A percentile compares a stretch with the other conserved stretches of the same genome.
These are phyloP conservation scores for Diophrys sp. DNA, from an alignment of 73 alveolate species.

Conservation along the genomic window DNA sequence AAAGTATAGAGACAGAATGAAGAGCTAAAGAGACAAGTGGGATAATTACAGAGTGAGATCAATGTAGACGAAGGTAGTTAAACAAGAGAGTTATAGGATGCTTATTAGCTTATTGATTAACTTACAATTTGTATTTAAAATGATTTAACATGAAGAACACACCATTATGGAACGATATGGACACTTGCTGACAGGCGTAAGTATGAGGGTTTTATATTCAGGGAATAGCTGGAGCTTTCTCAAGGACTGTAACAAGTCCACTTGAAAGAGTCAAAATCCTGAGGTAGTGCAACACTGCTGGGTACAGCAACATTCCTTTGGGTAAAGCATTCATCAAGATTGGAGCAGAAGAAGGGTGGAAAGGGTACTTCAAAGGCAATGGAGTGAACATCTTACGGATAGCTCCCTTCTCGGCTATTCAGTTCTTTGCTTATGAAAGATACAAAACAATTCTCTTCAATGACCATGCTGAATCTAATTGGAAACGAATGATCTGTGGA, in stretches of 20 bases:
- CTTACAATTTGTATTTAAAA: too few species aligned
- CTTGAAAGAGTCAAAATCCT: slow-evolving; percentile 60
- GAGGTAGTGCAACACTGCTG: slow-evolving; percentile 44
- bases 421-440: slow-evolving; percentile 61
- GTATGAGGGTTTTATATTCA: too few species aligned
- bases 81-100: too few species aligned
- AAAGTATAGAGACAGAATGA: too few species aligned
- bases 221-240: slow-evolving; percentile 60
- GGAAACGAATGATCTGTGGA: slow-evolving; percentile 48
- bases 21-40: too few species aligned
- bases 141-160: too few species aligned
- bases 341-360: slow-evolving; percentile 56
- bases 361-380: slow-evolving; percentile 61
- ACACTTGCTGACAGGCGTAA: slow-evolving; percentile 20
- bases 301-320: slow-evolving; percentile 30
- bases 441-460: slow-evolving; percentile 33
- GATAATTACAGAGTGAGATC: too few species aligned
- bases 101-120: too few species aligned
- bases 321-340: slow-evolving; percentile 36
- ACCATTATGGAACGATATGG: too few species aligned
- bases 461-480: slow-evolving; percentile 12
- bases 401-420: slow-evolving; percentile 70
- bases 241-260: slow-evolving; percentile 51
- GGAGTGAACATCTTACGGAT: slow-evolving; percentile 59
- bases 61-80: too few species aligned